These are phyloP conservation scores for Gnomoniopsis sp. DNA, from an alignment of 2,329 filamentous ascomycete genomes.

Conservation along the genomic window DNA sequence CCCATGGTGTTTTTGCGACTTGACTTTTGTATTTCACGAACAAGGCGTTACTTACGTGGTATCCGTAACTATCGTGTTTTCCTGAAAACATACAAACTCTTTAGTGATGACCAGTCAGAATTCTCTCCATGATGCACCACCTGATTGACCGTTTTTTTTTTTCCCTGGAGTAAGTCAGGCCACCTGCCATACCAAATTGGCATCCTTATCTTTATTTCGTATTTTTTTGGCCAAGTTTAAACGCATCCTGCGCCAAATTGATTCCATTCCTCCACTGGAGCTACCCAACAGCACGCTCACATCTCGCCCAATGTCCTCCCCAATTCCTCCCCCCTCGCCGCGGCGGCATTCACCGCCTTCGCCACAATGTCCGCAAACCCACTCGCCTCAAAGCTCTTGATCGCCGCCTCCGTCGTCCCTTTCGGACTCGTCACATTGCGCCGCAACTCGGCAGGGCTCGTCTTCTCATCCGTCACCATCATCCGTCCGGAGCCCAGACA, in stretches of 20 bases:
- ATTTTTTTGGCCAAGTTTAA: not conserved
- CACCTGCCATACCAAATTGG: no score
- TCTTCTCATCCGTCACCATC: slow-evolving; percentile 43
- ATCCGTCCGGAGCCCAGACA: slow-evolving; percentile 50
- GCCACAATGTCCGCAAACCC: slow-evolving; percentile 41
- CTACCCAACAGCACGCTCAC: not conserved
- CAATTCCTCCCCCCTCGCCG: slow-evolving; percentile 39
- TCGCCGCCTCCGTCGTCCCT: slow-evolving; percentile 47
- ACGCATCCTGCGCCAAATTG: not conserved
- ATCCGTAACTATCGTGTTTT: no score
- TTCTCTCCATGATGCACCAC: no score
- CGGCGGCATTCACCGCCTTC: slow-evolving; percentile 44
- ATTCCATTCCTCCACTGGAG: not conserved
- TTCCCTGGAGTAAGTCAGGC: no score
- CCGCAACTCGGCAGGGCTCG: slow-evolving; percentile 43
- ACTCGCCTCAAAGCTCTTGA: slow-evolving; percentile 44
- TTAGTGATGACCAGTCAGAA: no score
- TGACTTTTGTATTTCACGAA: no score
- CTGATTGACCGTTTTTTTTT: no score
- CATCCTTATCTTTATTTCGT: no score
- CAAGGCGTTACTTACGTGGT: no score
- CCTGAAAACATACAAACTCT: no score
- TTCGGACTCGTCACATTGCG: slow-evolving; percentile 52
- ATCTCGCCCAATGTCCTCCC: slow-evolving; percentile 24
- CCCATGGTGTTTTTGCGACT: not conserved